Percentiles rank a stretch among this genome's conserved stretches.
phyloP scores from a whole-genome alignment of 2,329 filamentous ascomycete species.

The Colletotrichum truncatum region DNA sequence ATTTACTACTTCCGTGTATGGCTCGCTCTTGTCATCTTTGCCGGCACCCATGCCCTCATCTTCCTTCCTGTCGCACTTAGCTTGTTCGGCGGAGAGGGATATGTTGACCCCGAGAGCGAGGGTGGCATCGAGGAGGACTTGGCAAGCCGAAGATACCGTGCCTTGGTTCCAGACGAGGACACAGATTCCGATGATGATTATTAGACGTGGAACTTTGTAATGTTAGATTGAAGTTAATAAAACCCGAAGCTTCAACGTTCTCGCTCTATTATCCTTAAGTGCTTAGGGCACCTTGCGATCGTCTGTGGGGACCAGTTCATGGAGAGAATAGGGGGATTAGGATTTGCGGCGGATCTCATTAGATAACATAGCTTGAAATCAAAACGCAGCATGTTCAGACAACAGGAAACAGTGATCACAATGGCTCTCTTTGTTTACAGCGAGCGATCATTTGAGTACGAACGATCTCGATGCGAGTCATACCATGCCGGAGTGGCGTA shows the following conservation, averaged over 20 bases:
- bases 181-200: slow-evolving; percentile 79
- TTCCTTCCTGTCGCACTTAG: slow-evolving; percentile 92
- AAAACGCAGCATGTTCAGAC: too few relatives aligned
- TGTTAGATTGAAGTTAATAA: slow-evolving; percentile 9
- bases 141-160: slow-evolving; percentile 79
- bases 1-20: slow-evolving; percentile 99
- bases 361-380: too few relatives aligned
- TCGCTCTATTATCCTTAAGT: background rate
- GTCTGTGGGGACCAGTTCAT: too few relatives aligned
- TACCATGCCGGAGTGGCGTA: background rate
- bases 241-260: background rate
- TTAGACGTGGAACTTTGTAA: slow-evolving; percentile 35
- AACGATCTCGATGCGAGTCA: background rate
- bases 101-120: slow-evolving; percentile 86
- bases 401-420: too few relatives aligned
- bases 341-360: too few relatives aligned
- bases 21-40: slow-evolving; percentile 90
- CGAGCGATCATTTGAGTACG: too few relatives aligned
- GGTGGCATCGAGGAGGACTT: slow-evolving; percentile 92
- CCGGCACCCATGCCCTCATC: slow-evolving; percentile 86
- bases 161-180: slow-evolving; percentile 77
- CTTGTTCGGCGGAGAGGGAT: slow-evolving; percentile 85
- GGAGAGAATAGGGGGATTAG: too few relatives aligned
- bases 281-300: too few relatives aligned
- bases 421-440: too few relatives aligned